phyloP scores from a whole-genome alignment of 2,329 filamentous ascomycete genomes.

The Lecanosticta acicola region DNA sequence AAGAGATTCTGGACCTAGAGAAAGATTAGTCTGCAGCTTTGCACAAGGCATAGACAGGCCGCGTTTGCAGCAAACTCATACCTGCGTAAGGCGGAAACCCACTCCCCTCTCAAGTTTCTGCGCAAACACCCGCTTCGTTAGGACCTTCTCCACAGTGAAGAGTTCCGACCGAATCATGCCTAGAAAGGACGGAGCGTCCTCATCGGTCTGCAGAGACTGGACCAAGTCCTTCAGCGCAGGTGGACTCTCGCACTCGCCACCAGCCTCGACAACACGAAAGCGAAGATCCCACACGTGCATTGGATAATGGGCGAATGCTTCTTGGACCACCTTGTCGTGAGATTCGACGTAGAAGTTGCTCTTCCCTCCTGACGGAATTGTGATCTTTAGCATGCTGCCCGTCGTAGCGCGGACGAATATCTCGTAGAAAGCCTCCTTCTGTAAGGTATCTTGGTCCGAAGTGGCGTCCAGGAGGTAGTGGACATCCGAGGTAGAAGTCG shows the following conservation, averaged over 20 bases:
- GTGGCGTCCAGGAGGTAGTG: conserved; percentile 1
- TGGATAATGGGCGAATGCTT: conserved; percentile 13
- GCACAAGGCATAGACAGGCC: too few species aligned
- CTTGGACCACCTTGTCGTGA: conserved; percentile 7
- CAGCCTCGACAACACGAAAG: conserved; percentile 9
- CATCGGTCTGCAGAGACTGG: conserved; percentile 12
- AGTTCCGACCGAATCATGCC: conserved; percentile 3
- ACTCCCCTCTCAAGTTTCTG: conserved; percentile 5
- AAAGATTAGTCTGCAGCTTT: too few species aligned
- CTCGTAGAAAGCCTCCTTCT: conserved; percentile 7
- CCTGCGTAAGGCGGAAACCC: conserved; percentile 7
- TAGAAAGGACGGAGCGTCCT: conserved; percentile 10
- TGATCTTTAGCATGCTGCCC: conserved; percentile 7
- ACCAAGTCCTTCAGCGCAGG: conserved; percentile 16
- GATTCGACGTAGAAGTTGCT: conserved; percentile 8
- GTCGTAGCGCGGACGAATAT: conserved; percentile 11
- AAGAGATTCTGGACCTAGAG: conserved; percentile 14
- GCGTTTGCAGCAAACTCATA: too few species aligned
- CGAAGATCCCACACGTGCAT: conserved; percentile 19
- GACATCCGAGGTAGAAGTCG: conserved; percentile 11
- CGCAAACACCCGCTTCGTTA: conserved; percentile 12
- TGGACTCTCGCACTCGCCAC: conserved; percentile 4
- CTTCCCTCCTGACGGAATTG: conserved; percentile 5
- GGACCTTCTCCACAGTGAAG: conserved; percentile 10
- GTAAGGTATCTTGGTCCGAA: background rate